Percentiles rank a stretch among this genome's conserved stretches.
Conservation (phyloP, 495 filamentous ascomycete species). For the Lineolata rhizophorae region DNA sequence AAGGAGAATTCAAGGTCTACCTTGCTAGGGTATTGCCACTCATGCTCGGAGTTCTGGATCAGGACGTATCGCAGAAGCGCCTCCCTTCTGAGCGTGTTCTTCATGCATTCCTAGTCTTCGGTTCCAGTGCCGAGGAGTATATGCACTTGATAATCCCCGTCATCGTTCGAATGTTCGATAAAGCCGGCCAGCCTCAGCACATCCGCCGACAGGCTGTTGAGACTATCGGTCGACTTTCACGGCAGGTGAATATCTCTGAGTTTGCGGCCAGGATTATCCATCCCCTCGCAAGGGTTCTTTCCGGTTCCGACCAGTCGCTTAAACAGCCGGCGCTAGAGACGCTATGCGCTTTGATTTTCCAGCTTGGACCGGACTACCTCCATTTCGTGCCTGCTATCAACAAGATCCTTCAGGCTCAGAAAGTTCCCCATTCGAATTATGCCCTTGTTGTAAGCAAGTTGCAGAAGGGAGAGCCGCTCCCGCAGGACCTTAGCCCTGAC, state of each 20-base stretch:
- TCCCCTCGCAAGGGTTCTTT: conserved; percentile 59
- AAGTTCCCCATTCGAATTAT: conserved; percentile 70
- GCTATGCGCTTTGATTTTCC: conserved; percentile 82
- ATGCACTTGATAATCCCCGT: conserved; percentile 98
- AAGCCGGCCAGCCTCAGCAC: conserved; percentile 47
- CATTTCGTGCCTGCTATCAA: conserved; percentile 83
- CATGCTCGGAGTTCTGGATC: conserved; percentile 85
- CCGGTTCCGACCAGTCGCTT: conserved; percentile 43
- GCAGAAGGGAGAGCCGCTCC: conserved; percentile 78
- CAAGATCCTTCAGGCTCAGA: conserved; percentile 36
- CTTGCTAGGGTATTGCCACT: conserved; percentile 69
- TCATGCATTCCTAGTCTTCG: conserved; percentile 88
- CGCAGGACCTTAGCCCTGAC: conserved; percentile 82
- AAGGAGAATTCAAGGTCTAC: conserved; percentile 93
- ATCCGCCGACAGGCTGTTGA: conserved; percentile 82
- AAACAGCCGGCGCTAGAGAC: conserved; percentile 83
- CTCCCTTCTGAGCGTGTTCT: conserved; percentile 73
- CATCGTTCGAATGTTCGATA: conserved; percentile 84
- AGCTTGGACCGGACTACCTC: conserved; percentile 83
- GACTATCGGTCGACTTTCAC: conserved; percentile 79
- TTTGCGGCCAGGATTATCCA: conserved; percentile 91
- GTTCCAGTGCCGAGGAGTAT: conserved; percentile 89
- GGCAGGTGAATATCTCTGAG: conserved; percentile 93
- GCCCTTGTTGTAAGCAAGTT: conserved; percentile 76
- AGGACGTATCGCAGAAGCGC: conserved; percentile 47